Percentiles rank a stretch among this genome's conserved stretches.
phyloP scores from a whole-genome alignment of 148 eudicot genomes.

The Salicornia ramosissima region DNA sequence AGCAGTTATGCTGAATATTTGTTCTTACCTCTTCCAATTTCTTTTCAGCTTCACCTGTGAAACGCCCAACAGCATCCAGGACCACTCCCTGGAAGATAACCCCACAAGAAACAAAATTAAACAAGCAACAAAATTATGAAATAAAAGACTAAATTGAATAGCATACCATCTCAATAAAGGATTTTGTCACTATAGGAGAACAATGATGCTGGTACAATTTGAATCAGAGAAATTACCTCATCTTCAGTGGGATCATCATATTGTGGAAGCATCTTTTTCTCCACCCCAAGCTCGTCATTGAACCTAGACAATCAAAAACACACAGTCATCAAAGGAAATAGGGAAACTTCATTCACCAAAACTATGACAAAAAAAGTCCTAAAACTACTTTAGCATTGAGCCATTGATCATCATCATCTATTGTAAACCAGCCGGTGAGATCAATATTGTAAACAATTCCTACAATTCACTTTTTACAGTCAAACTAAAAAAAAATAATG shows the following conservation, averaged over 20 bases:
- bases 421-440: background rate
- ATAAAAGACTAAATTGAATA: background rate
- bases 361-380: background rate
- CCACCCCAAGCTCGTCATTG: slow-evolving; percentile 59
- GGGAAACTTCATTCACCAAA: background rate
- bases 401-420: background rate
- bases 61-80: slow-evolving; percentile 81
- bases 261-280: slow-evolving; percentile 85
- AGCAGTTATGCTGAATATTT: background rate
- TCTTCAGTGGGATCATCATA: slow-evolving; percentile 86
- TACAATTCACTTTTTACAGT: too few relatives aligned
- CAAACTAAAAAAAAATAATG: too few relatives aligned
- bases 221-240: slow-evolving; percentile 42
- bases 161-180: background rate
- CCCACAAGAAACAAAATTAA: background rate
- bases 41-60: slow-evolving; percentile 76
- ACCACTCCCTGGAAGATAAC: slow-evolving; percentile 54
- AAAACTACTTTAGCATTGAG: background rate
- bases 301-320: slow-evolving; percentile 43
- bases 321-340: background rate
- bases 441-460: background rate
- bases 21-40: slow-evolving; percentile 78
- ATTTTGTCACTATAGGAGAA: background rate
- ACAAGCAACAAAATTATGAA: background rate
- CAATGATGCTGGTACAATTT: background rate